A percentile compares a stretch with the other conserved stretches of the same genome.
Evolutionary conservation across 805 yeast species (phyloP).

Genomic region (Kluyveromyces dobzhanskii): DNA sequence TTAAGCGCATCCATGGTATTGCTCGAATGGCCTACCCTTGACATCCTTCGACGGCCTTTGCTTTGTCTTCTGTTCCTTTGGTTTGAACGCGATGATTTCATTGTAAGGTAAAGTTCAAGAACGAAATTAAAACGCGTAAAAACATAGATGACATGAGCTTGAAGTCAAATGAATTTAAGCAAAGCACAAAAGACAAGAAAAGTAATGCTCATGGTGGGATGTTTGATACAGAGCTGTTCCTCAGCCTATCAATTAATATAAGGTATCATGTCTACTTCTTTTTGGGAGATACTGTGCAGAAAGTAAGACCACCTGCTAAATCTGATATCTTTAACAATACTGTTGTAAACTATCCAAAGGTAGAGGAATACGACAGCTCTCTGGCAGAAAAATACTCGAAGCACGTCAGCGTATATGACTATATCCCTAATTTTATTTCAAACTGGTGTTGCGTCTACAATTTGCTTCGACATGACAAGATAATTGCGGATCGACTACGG

Average conservation of each 20-base stretch:
- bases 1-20: constrained; percentile 25
- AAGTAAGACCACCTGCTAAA: constrained; percentile 6
- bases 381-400: constrained; percentile 8
- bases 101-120: too few species aligned
- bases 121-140: too few species aligned
- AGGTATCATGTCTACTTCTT: constrained; percentile 19
- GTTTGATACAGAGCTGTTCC: constrained; percentile 11
- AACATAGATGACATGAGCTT: too few species aligned
- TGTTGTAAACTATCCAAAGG: neutral
- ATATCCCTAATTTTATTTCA: constrained; percentile 15
- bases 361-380: neutral
- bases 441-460: constrained; percentile 20
- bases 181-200: too few species aligned
- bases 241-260: constrained; percentile 20
- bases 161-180: too few species aligned
- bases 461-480: constrained; percentile 24
- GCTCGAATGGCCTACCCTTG: too few species aligned
- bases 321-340: neutral
- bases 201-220: neutral
- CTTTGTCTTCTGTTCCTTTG: too few species aligned
- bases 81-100: too few species aligned
- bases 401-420: constrained; percentile 20
- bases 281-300: constrained; percentile 13
- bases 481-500: constrained; percentile 24
- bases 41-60: too few species aligned